Percentiles rank a stretch among this genome's conserved stretches.
phyloP scores from a whole-genome alignment of 192 early-diverging fungal genomes.

The Umbelopsis sp. region DNA sequence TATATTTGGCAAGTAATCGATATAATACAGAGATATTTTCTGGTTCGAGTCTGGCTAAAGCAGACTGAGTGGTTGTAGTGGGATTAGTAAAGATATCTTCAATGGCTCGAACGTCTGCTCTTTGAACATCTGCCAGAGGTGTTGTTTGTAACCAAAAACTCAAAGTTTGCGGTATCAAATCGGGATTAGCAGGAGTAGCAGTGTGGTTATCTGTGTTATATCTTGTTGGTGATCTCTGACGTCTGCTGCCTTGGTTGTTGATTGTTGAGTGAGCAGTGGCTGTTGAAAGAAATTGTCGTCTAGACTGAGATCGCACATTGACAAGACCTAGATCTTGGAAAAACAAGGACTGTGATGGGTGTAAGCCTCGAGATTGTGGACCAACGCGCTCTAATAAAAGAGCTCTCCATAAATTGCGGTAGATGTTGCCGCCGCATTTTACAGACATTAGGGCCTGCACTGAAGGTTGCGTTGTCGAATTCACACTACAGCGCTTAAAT shows the following conservation, averaged over 20 bases:
- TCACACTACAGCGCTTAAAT: conserved; percentile 3
- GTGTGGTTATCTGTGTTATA: not conserved
- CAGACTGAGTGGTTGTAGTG: no score
- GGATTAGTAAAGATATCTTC: not conserved
- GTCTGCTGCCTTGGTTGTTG: not conserved
- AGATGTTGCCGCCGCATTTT: conserved; percentile 21
- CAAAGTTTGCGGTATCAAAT: not conserved
- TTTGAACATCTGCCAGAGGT: not conserved
- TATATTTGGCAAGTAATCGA: conserved; percentile 4
- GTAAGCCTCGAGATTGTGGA: conserved; percentile 7
- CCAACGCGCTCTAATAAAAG: conserved; percentile 12
- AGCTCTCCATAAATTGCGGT: conserved; percentile 23
- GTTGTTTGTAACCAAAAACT: not conserved
- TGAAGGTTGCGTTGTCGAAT: not conserved
- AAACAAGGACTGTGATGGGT: conserved; percentile 6
- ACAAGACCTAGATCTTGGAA: conserved; percentile 13
- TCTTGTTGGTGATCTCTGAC: not conserved
- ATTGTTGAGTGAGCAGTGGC: not conserved
- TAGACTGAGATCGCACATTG: not conserved
- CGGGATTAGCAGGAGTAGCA: not conserved
- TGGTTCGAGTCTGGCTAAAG: not conserved
- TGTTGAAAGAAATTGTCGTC: conserved; percentile 14
- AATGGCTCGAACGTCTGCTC: not conserved
- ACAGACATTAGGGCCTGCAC: conserved; percentile 17
- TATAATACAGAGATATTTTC: not conserved